Evolutionary conservation across 2,329 filamentous ascomycete species (phyloP).

Genomic region (Alternaria triticina): DNA sequence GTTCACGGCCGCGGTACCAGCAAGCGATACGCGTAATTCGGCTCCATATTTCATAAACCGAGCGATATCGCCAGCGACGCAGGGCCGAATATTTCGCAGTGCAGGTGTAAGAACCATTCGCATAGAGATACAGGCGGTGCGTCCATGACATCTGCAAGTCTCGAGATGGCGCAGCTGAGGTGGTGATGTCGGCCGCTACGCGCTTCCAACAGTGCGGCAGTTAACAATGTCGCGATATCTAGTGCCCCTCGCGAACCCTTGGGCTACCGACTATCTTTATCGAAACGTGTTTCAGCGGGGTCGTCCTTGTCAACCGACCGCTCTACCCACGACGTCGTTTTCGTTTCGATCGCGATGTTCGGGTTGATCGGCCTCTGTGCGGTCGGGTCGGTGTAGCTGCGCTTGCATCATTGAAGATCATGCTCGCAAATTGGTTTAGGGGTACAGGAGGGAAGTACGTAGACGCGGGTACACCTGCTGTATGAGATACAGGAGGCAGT

Average conservation of each 20-base stretch:
- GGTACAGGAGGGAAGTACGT: neutral
- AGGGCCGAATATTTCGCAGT: neutral
- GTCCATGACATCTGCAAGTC: neutral
- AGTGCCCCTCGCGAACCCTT: neutral
- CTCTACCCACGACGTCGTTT: neutral
- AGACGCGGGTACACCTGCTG: neutral
- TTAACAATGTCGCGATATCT: neutral
- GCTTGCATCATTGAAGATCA: neutral
- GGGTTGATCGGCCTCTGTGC: conserved; percentile 2
- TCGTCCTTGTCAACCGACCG: neutral
- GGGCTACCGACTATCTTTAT: conserved; percentile 3
- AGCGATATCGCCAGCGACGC: neutral
- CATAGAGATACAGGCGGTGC: neutral
- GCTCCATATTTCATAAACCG: neutral
- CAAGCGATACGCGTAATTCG: conserved; percentile 6
- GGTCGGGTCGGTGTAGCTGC: conserved; percentile 4
- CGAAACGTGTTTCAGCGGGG: conserved; percentile 10
- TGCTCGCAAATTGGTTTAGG: neutral
- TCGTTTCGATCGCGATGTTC: neutral
- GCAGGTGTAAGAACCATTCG: neutral
- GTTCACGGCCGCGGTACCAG: neutral
- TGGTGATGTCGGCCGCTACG: neutral
- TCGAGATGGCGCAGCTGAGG: conserved; percentile 2
- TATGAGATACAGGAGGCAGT: neutral
- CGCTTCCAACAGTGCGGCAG: conserved; percentile 3